These are phyloP conservation scores for Candida tropicalis DNA, from an alignment of 1,139 yeast species.

Conservation along the genomic window DNA sequence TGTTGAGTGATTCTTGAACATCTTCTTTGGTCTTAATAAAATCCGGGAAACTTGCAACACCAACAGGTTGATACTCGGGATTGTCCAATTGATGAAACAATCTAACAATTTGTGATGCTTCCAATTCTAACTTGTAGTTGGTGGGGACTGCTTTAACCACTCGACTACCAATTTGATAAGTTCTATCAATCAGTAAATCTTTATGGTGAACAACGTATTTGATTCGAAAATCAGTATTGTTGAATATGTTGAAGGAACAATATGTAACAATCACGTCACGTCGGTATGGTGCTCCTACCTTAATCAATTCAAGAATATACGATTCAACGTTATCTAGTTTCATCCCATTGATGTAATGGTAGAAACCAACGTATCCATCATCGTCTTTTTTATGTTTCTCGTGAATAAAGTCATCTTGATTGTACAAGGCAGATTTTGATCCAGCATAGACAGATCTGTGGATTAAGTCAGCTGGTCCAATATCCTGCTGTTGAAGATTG, in stretches of 20 bases:
- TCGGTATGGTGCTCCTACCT: constrained; percentile 23
- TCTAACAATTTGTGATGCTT: constrained; percentile 38
- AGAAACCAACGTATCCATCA: constrained; percentile 46
- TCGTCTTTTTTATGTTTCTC: constrained; percentile 22
- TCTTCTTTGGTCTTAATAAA: constrained; percentile 21
- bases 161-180: constrained; percentile 25
- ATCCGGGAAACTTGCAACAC: constrained; percentile 34
- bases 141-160: neutral
- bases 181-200: constrained; percentile 27
- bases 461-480: constrained; percentile 44
- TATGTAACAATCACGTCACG: constrained; percentile 47
- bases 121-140: constrained; percentile 32
- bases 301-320: constrained; percentile 29
- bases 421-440: constrained; percentile 30
- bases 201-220: constrained; percentile 31
- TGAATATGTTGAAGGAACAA: constrained; percentile 53
- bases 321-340: constrained; percentile 23
- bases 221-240: constrained; percentile 49
- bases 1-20: constrained; percentile 20
- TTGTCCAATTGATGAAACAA: constrained; percentile 36
- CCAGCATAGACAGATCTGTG: constrained; percentile 46
- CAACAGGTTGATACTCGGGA: constrained; percentile 36
- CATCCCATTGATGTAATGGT: constrained; percentile 43
- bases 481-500: constrained; percentile 19
- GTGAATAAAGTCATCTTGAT: constrained; percentile 31